A percentile compares a stretch with the other conserved stretches of the same genome.
phyloP scores from a whole-genome alignment of 2,329 filamentous ascomycete genomes.

The Hymenoscyphus linearis region DNA sequence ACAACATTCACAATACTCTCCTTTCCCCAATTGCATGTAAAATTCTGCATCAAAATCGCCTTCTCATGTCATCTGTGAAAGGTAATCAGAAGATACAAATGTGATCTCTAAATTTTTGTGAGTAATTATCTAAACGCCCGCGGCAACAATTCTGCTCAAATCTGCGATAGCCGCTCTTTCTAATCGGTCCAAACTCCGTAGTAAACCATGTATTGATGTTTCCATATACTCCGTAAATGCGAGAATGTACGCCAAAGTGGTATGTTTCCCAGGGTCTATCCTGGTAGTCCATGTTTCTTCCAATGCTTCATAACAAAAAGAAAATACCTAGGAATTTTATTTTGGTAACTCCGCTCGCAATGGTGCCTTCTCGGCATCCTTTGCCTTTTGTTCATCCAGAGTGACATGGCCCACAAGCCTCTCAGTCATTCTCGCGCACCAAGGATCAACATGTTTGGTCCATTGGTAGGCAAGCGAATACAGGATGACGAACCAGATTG shows the following conservation, averaged over 20 bases:
- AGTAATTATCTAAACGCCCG: background rate
- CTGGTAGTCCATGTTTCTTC: conserved; percentile 2
- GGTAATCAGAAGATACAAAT: background rate
- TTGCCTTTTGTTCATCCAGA: conserved; percentile 14
- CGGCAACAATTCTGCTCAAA: background rate
- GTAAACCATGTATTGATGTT: background rate
- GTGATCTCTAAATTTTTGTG: background rate
- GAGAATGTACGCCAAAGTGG: background rate
- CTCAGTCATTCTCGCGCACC: conserved; percentile 42
- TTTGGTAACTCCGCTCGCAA: conserved; percentile 3
- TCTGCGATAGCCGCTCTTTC: background rate
- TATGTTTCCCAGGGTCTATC: conserved; percentile 5
- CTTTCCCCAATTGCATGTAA: too few species aligned
- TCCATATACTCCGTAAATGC: background rate
- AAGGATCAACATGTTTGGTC: conserved; percentile 50
- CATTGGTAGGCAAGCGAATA: conserved; percentile 45
- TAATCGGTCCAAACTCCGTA: background rate
- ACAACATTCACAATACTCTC: too few species aligned
- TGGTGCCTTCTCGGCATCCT: conserved; percentile 14
- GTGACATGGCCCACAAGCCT: conserved; percentile 29
- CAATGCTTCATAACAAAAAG: background rate
- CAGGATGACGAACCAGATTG: conserved; percentile 43
- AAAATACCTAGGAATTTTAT: background rate
- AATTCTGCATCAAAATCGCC: background rate
- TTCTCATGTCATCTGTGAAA: background rate